These are phyloP conservation scores for Aureobasidium sp. DNA, from an alignment of 2,329 filamentous ascomycete species.

Conservation along the genomic window DNA sequence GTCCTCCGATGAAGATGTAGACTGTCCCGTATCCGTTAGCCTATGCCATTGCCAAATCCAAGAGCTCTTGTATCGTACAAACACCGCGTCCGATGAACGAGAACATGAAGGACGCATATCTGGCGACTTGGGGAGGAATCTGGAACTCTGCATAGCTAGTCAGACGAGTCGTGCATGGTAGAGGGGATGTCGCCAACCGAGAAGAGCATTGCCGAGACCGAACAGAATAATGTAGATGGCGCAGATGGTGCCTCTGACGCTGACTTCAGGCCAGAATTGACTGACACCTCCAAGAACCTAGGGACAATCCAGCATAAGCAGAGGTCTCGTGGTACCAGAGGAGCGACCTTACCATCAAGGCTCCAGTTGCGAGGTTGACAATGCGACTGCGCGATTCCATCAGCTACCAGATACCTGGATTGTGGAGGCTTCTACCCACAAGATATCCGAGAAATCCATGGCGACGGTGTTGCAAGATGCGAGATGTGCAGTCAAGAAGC, in stretches of 20 bases:
- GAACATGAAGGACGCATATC: conserved; percentile 96
- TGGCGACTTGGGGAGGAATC: conserved; percentile 82
- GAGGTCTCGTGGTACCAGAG: too few species aligned
- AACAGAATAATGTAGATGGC: conserved; percentile 87
- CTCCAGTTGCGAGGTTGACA: conserved; percentile 59
- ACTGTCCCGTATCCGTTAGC: conserved; percentile 45
- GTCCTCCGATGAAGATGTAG: conserved; percentile 89
- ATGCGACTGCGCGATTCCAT: conserved; percentile 59
- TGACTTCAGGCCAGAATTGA: conserved; percentile 53
- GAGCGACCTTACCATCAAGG: neutral
- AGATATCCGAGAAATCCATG: conserved; percentile 90
- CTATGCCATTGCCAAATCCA: neutral
- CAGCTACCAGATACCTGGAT: neutral
- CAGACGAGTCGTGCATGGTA: conserved; percentile 12
- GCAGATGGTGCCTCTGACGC: conserved; percentile 63
- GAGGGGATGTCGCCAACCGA: neutral
- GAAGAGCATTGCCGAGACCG: conserved; percentile 50
- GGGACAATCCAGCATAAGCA: neutral
- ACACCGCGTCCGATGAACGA: conserved; percentile 91
- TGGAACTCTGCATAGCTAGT: conserved; percentile 62
- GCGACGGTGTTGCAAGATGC: conserved; percentile 19
- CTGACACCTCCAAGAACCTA: conserved; percentile 60
- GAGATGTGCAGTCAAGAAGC: neutral
- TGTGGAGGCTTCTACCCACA: conserved; percentile 44
- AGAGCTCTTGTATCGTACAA: conserved; percentile 45